phyloP scores from a whole-genome alignment of 2,329 filamentous ascomycete genomes.

The Mycosphaerelloides madeirae region DNA sequence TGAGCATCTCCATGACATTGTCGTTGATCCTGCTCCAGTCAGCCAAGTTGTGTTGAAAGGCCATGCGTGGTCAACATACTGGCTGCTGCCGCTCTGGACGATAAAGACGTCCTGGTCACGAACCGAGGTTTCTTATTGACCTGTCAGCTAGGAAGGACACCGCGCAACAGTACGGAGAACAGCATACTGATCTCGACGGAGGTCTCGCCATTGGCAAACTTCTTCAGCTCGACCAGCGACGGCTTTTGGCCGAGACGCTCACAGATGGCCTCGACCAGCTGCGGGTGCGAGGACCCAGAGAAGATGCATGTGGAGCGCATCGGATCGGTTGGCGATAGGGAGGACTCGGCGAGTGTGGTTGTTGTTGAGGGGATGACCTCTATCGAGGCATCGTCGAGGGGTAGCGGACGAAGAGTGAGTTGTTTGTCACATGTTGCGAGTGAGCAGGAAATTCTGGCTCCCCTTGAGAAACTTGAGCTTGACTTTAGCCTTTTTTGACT shows the following conservation, averaged over 20 bases:
- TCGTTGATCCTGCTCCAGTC: conserved; percentile 69
- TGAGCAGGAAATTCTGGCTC: too few relatives aligned
- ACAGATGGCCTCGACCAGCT: conserved; percentile 61
- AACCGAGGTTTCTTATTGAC: conserved; percentile 55
- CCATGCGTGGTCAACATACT: conserved; percentile 40
- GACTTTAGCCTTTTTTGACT: too few relatives aligned
- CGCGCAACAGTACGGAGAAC: neutral
- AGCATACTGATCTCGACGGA: conserved; percentile 59
- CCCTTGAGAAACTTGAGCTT: too few relatives aligned
- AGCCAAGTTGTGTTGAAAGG: too few relatives aligned
- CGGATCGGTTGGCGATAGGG: conserved; percentile 19
- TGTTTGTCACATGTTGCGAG: conserved; percentile 12
- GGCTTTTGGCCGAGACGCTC: conserved; percentile 59
- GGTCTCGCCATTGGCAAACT: conserved; percentile 67
- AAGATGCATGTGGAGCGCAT: conserved; percentile 67
- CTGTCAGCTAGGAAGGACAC: conserved; percentile 28
- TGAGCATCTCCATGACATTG: conserved; percentile 97
- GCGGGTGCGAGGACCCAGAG: conserved; percentile 61
- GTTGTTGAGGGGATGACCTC: conserved; percentile 17
- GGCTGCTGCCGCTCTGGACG: conserved; percentile 90
- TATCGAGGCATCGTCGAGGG: conserved; percentile 19
- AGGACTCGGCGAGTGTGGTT: neutral
- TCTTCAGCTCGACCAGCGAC: conserved; percentile 57
- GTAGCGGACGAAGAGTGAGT: conserved; percentile 3
- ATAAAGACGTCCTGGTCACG: conserved; percentile 99